A percentile compares a stretch with the other conserved stretches of the same genome.
These are phyloP conservation scores for Aureobasidium zeae DNA, from an alignment of 2,329 filamentous ascomycete species.

Conservation along the genomic window DNA sequence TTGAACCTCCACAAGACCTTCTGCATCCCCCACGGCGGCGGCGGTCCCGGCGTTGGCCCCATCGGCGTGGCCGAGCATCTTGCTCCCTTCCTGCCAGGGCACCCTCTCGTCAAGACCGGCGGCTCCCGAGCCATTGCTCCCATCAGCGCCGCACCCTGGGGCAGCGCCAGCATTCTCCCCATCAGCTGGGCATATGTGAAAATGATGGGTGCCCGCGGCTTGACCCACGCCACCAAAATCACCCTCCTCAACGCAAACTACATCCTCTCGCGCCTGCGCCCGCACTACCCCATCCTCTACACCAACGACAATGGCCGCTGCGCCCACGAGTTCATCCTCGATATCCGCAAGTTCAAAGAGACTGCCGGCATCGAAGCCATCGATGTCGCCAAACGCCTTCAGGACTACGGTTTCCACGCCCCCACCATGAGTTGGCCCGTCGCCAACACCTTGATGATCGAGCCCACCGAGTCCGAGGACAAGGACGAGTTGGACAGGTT, in stretches of 20 bases:
- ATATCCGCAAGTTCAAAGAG: slow-evolving; percentile 75
- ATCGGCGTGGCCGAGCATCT: slow-evolving; percentile 86
- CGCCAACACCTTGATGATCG: slow-evolving; percentile 92
- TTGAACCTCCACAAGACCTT: slow-evolving; percentile 98
- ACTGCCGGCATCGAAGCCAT: slow-evolving; percentile 79
- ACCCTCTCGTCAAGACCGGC: slow-evolving; percentile 51
- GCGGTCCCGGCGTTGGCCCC: slow-evolving; percentile 85
- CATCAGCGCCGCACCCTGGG: slow-evolving; percentile 74
- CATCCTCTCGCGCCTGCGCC: slow-evolving; percentile 76
- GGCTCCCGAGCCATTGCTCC: slow-evolving; percentile 54
- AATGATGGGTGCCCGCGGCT: slow-evolving; percentile 76
- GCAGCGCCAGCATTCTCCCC: slow-evolving; percentile 82
- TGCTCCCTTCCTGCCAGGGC: slow-evolving; percentile 63
- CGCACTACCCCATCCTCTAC: slow-evolving; percentile 86
- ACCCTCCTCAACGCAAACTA: slow-evolving; percentile 97
- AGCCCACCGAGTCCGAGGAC: slow-evolving; percentile 89
- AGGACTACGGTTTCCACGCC: slow-evolving; percentile 95
- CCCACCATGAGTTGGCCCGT: slow-evolving; percentile 98
- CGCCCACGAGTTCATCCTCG: slow-evolving; percentile 95
- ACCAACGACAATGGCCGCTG: slow-evolving; percentile 81
- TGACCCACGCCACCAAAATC: slow-evolving; percentile 83
- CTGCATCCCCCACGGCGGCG: slow-evolving; percentile 93
- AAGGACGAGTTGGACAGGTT: slow-evolving; percentile 90
- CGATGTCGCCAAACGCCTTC: slow-evolving; percentile 90
- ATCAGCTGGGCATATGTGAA: slow-evolving; percentile 95